These are phyloP conservation scores for Trypanosoma cruzi DNA, from an alignment of 208 protist species.

Conservation along the genomic window DNA sequence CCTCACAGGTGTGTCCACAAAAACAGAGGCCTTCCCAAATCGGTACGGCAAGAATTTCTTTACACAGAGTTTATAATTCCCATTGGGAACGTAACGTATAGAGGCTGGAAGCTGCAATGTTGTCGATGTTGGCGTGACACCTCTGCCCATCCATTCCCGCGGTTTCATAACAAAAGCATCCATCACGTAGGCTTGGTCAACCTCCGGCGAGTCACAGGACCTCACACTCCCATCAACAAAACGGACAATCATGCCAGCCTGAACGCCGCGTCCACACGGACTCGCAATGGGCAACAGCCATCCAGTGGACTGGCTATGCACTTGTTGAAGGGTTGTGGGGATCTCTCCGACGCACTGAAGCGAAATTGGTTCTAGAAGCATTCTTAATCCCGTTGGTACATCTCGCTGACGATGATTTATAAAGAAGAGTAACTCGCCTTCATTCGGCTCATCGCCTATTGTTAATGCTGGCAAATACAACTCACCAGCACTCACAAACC, in stretches of 20 bases:
- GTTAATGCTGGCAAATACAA: conserved; percentile 52
- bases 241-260: conserved; percentile 44
- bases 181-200: conserved; percentile 26
- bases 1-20: conserved; percentile 24
- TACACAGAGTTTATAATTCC: conserved; percentile 45
- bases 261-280: conserved; percentile 43
- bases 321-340: conserved; percentile 16
- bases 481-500: conserved; percentile 46
- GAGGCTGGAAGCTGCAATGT: conserved; percentile 36
- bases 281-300: conserved; percentile 32
- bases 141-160: conserved; percentile 14
- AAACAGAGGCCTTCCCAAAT: conserved; percentile 20
- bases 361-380: conserved; percentile 27
- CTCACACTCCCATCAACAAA: conserved; percentile 37
- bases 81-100: conserved; percentile 47
- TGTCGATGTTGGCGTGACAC: neutral
- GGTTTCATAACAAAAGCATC: conserved; percentile 28
- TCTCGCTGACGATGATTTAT: conserved; percentile 11
- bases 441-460: neutral
- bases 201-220: conserved; percentile 25
- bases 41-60: conserved; percentile 29
- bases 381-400: conserved; percentile 27
- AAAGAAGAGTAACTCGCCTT: conserved; percentile 7
- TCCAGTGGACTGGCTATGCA: conserved; percentile 37
- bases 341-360: conserved; percentile 45